Percentiles rank a stretch among this genome's conserved stretches.
phyloP scores from a whole-genome alignment of 2,329 filamentous ascomycete species.

The Cercospora zeae-maydis region DNA sequence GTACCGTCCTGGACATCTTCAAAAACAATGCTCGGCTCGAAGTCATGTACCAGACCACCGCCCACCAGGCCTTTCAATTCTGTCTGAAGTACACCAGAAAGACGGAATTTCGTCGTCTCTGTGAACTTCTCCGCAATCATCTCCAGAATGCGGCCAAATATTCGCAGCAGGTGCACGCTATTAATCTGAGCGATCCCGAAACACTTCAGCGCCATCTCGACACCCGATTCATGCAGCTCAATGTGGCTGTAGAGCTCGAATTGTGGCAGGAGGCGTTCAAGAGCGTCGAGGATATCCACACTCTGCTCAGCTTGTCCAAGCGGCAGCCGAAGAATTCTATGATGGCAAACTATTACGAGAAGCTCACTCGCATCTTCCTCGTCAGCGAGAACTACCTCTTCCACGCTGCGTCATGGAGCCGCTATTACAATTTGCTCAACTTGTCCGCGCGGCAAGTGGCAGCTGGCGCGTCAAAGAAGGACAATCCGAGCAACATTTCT shows the following conservation, averaged over 20 bases:
- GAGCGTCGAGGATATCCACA: slow-evolving; percentile 98
- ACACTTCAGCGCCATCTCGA: slow-evolving; percentile 96
- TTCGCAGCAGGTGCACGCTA: slow-evolving; percentile 97
- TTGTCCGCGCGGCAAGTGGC: slow-evolving; percentile 82
- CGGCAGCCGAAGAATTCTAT: slow-evolving; percentile 97
- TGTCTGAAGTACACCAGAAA: slow-evolving; percentile 97
- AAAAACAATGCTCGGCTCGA: slow-evolving; percentile 98
- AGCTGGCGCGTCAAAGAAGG: slow-evolving; percentile 82
- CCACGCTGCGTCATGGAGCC: slow-evolving; percentile 94
- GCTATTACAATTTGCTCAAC: slow-evolving; percentile 94
- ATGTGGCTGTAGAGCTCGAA: slow-evolving; percentile 95
- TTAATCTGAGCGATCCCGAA: slow-evolving; percentile 96
- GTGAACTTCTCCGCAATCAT: slow-evolving; percentile 96
- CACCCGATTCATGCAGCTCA: slow-evolving; percentile 96
- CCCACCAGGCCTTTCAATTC: slow-evolving; percentile 97
- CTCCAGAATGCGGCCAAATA: slow-evolving; percentile 99
- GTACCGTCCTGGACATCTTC: slow-evolving; percentile 95
- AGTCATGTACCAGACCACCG: slow-evolving; percentile 96
- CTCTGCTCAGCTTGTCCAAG: slow-evolving; percentile 94
- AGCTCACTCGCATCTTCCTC: slow-evolving; percentile 95
- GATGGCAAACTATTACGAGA: slow-evolving; percentile 99
- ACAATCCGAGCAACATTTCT: slow-evolving; percentile 77
- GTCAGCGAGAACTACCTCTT: slow-evolving; percentile 99
- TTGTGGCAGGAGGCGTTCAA: slow-evolving; percentile 99
- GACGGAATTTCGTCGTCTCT: slow-evolving; percentile 98